These are phyloP conservation scores for Aciculoconidium aculeatum DNA, from an alignment of 805 yeast genomes.

Conservation along the genomic window DNA sequence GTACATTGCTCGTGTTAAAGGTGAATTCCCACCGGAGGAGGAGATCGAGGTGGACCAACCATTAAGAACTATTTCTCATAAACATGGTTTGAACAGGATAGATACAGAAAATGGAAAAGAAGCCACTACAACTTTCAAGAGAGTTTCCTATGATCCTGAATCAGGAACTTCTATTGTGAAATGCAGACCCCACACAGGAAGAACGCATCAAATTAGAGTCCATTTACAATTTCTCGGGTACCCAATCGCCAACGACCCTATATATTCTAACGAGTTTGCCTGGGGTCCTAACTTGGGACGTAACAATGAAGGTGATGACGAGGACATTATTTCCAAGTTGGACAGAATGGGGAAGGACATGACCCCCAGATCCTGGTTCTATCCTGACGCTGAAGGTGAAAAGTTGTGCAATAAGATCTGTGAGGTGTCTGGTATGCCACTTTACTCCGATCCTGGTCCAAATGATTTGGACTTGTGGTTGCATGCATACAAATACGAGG, in stretches of 20 bases:
- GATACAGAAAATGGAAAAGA: conserved; percentile 53
- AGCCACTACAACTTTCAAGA: conserved; percentile 65
- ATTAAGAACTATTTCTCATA: conserved; percentile 65
- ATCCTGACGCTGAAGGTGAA: conserved; percentile 61
- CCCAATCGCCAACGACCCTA: conserved; percentile 53
- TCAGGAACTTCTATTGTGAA: conserved; percentile 64
- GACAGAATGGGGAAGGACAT: conserved; percentile 66
- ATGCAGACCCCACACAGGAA: conserved; percentile 84
- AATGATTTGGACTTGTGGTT: conserved; percentile 85
- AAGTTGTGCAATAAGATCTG: conserved; percentile 54
- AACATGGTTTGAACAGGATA: conserved; percentile 56
- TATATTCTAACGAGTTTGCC: conserved; percentile 68
- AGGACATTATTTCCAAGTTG: conserved; percentile 42
- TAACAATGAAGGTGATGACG: conserved; percentile 46
- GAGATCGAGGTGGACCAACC: conserved; percentile 61
- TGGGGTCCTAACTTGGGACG: conserved; percentile 81
- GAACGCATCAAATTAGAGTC: conserved; percentile 94
- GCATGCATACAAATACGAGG: conserved; percentile 80
- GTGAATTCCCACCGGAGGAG: conserved; percentile 63
- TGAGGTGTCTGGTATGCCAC: conserved; percentile 56
- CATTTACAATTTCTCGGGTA: conserved; percentile 85
- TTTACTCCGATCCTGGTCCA: conserved; percentile 85
- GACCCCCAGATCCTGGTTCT: conserved; percentile 64
- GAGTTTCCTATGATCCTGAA: conserved; percentile 56
- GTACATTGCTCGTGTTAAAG: conserved; percentile 83